phyloP scores from a whole-genome alignment of 805 yeast genomes.

The Candida lessepsii region DNA sequence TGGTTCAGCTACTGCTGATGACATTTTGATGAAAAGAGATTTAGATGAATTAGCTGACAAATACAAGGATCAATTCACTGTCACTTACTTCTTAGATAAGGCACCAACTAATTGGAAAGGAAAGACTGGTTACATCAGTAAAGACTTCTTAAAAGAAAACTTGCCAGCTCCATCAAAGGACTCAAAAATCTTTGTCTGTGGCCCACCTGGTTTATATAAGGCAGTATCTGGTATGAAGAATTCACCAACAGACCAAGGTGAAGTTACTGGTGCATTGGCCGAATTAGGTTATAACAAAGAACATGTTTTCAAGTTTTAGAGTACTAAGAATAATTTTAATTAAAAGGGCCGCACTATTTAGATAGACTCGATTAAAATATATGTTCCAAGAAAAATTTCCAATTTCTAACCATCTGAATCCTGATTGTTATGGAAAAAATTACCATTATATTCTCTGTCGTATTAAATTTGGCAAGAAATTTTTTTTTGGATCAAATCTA shows the following conservation, averaged over 20 bases:
- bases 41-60: constrained; percentile 65
- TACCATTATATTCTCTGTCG: too few species aligned
- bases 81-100: constrained; percentile 79
- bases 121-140: constrained; percentile 70
- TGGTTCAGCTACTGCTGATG: constrained; percentile 76
- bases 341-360: too few species aligned
- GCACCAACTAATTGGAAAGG: constrained; percentile 52
- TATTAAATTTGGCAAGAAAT: too few species aligned
- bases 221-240: constrained; percentile 84
- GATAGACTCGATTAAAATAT: too few species aligned
- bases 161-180: constrained; percentile 62
- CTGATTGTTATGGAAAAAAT: too few species aligned
- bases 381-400: too few species aligned
- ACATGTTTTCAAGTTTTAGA: constrained; percentile 82
- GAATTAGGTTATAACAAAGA: constrained; percentile 87
- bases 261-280: constrained; percentile 78
- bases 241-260: constrained; percentile 93
- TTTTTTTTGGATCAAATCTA: too few species aligned
- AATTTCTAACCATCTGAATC: too few species aligned
- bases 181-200: constrained; percentile 79
- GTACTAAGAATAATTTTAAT: not conserved
- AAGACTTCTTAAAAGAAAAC: constrained; percentile 62
- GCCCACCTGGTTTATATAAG: constrained; percentile 89
- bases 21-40: constrained; percentile 76
- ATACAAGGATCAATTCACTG: constrained; percentile 74